These are phyloP conservation scores for Pestalotiopsis sp. DNA, from an alignment of 2,329 filamentous ascomycete species.

Conservation along the genomic window DNA sequence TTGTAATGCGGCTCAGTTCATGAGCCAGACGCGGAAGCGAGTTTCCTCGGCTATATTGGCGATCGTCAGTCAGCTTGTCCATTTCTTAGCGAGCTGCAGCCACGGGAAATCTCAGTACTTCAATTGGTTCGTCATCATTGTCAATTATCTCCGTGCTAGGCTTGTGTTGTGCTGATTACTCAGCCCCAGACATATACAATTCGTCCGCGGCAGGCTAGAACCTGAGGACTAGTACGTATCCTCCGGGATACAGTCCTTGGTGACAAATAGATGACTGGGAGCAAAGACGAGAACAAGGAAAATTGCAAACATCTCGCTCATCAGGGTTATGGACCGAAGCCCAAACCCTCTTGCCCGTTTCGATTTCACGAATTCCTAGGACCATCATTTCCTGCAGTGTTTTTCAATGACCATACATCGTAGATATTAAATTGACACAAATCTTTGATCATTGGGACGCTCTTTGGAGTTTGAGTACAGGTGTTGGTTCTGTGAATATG, in stretches of 20 bases:
- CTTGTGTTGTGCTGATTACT: neutral
- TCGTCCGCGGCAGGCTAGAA: neutral
- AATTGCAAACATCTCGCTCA: neutral
- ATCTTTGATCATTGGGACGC: no score
- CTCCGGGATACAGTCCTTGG: neutral
- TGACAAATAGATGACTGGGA: neutral
- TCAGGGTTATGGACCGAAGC: neutral
- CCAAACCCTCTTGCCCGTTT: no score
- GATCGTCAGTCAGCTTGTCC: neutral
- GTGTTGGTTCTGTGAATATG: neutral
- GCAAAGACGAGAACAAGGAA: no score
- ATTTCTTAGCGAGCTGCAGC: neutral
- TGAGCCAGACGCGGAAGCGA: neutral
- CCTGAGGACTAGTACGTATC: neutral
- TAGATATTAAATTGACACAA: no score
- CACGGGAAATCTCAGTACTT: neutral
- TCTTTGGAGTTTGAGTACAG: no score
- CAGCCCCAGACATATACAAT: neutral
- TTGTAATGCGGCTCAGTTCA: neutral
- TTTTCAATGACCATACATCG: neutral
- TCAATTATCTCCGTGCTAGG: neutral
- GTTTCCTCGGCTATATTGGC: neutral
- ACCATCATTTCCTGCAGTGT: neutral
- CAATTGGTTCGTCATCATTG: neutral
- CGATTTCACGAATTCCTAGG: neutral